Conservation (phyloP, 2,329 filamentous ascomycete species). For the Ceratocystis cubensis region DNA sequence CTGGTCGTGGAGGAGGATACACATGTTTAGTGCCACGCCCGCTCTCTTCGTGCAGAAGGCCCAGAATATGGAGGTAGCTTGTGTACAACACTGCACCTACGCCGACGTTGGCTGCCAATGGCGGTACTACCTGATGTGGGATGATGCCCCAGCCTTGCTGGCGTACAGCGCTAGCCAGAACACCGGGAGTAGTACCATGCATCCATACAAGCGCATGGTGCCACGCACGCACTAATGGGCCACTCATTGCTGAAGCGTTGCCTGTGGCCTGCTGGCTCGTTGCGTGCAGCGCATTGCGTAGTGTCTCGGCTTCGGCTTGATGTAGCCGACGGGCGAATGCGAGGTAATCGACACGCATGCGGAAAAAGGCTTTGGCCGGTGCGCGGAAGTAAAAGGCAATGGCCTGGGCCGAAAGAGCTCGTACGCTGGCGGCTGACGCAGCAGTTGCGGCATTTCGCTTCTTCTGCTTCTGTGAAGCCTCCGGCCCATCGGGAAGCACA, state of each 20-base stretch:
- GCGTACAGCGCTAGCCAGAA: slow-evolving; percentile 53
- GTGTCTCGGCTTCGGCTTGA: slow-evolving; percentile 23
- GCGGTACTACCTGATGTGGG: slow-evolving; percentile 64
- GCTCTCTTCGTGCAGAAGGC: slow-evolving; percentile 52
- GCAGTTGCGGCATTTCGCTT: slow-evolving; percentile 46
- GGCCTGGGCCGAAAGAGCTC: slow-evolving; percentile 69
- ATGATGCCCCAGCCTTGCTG: slow-evolving; percentile 63
- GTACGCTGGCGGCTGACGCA: slow-evolving; percentile 73
- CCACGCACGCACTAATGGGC: not conserved
- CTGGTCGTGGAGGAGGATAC: slow-evolving; percentile 54
- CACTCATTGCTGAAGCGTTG: not conserved
- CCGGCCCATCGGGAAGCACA: slow-evolving; percentile 31
- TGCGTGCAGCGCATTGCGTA: slow-evolving; percentile 24
- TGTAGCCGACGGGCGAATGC: slow-evolving; percentile 38
- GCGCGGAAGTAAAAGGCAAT: slow-evolving; percentile 86
- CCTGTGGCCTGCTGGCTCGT: not conserved
- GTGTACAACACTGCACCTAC: slow-evolving; percentile 67
- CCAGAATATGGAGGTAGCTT: slow-evolving; percentile 59
- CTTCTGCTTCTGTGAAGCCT: slow-evolving; percentile 32
- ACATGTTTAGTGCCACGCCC: slow-evolving; percentile 44
- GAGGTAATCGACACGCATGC: slow-evolving; percentile 74
- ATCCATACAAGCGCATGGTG: slow-evolving; percentile 37
- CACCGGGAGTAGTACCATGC: slow-evolving; percentile 54
- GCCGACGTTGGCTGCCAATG: slow-evolving; percentile 59
- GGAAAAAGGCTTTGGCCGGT: slow-evolving; percentile 85